Conservation (phyloP, 2,329 filamentous ascomycete genomes). For the Bipolaris sorokiniana region DNA sequence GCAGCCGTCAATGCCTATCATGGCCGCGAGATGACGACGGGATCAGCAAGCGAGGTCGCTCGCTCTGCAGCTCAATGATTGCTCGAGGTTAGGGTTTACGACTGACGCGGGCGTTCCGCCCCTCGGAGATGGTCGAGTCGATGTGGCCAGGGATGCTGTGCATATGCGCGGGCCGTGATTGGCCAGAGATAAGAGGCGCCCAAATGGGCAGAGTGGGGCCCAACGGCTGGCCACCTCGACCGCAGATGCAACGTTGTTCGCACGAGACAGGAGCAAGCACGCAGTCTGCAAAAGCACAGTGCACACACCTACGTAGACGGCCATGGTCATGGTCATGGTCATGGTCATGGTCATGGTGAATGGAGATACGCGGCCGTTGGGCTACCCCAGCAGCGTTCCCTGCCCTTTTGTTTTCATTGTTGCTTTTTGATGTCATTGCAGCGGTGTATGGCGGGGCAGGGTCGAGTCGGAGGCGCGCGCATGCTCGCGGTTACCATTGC, state of each 20-base stretch:
- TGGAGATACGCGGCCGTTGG: not conserved
- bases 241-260: conserved; percentile 1
- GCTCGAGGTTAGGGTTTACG: conserved; percentile 8
- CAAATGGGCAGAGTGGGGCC: conserved; percentile 17
- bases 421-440: not conserved
- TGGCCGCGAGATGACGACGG: not conserved
- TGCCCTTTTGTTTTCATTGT: not conserved
- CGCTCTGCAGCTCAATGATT: not conserved
- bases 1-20: not conserved
- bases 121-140: conserved; percentile 16
- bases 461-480: not conserved
- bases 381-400: not conserved
- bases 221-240: conserved; percentile 15
- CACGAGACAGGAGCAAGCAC: not conserved
- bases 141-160: conserved; percentile 11
- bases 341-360: not conserved
- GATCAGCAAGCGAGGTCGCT: conserved; percentile 1
- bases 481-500: conserved; percentile 9
- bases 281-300: not conserved
- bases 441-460: not conserved
- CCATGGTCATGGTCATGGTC: too few relatives aligned
- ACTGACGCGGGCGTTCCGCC: conserved; percentile 19
- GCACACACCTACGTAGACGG: not conserved
- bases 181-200: conserved; percentile 36
- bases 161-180: conserved; percentile 20